These are phyloP conservation scores for Gentiana straminea DNA, from an alignment of 257 asterid species.

Conservation along the genomic window DNA sequence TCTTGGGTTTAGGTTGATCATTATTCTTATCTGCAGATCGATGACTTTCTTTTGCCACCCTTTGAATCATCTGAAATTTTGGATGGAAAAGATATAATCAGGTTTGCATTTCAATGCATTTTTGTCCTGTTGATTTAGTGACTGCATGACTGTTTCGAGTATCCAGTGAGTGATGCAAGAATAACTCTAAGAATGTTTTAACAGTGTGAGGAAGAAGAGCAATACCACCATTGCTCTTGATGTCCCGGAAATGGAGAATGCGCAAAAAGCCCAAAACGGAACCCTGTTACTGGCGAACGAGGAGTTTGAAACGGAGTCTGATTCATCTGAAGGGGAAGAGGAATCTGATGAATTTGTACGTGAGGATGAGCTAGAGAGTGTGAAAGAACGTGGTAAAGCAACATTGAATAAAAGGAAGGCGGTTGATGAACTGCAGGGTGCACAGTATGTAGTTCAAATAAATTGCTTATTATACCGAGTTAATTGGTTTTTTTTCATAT, in stretches of 20 bases:
- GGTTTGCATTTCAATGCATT: slow-evolving; percentile 25
- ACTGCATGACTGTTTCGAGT: too few relatives aligned
- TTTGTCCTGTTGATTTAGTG: too few relatives aligned
- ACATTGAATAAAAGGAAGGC: slow-evolving; percentile 61
- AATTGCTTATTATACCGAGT: not conserved
- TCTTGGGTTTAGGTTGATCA: too few relatives aligned
- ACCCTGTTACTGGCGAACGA: slow-evolving; percentile 60
- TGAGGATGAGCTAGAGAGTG: slow-evolving; percentile 11
- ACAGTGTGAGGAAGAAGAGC: slow-evolving; percentile 57
- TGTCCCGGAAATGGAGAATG: slow-evolving; percentile 32
- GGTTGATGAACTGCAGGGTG: slow-evolving; percentile 32
- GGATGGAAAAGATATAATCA: slow-evolving; percentile 59
- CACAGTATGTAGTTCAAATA: slow-evolving; percentile 33
- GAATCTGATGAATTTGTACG: slow-evolving; percentile 16
- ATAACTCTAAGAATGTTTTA: not conserved
- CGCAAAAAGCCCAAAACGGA: slow-evolving; percentile 26
- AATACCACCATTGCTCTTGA: slow-evolving; percentile 22
- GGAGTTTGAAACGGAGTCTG: slow-evolving; percentile 60
- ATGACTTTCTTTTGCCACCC: slow-evolving; percentile 67
- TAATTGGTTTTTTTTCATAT: slow-evolving; percentile 1
- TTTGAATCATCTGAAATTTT: slow-evolving; percentile 61
- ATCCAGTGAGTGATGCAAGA: too few relatives aligned
- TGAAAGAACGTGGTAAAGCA: slow-evolving; percentile 22
- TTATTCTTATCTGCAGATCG: slow-evolving; percentile 40
- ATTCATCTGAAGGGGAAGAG: slow-evolving; percentile 22